Conservation (phyloP, 2,329 filamentous ascomycete genomes). For the Exophiala sp. region DNA sequence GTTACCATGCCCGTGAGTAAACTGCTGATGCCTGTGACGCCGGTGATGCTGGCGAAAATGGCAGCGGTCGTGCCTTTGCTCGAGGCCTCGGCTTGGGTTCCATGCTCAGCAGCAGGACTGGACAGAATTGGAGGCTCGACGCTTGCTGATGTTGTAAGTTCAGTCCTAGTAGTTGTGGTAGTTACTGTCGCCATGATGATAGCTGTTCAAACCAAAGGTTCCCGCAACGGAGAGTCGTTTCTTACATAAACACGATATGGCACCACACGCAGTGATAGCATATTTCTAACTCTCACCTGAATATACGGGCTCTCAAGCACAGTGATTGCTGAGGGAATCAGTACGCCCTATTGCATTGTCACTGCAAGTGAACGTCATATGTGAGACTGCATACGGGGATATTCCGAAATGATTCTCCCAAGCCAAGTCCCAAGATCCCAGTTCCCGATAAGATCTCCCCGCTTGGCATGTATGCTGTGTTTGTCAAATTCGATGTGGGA, state of each 20-base stretch:
- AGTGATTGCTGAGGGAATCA: no score
- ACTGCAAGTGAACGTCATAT: no score
- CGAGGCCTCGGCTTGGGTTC: background rate
- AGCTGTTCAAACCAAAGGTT: no score
- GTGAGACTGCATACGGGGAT: background rate
- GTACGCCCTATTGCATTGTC: no score
- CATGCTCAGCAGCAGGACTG: background rate
- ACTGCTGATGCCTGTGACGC: constrained; percentile 20
- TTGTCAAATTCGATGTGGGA: background rate
- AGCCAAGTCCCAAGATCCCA: no score
- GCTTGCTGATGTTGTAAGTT: constrained; percentile 4
- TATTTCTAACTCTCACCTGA: no score
- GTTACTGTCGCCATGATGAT: no score
- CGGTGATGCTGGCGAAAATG: constrained; percentile 16
- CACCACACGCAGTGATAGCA: background rate
- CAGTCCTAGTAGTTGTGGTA: background rate
- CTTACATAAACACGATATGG: no score
- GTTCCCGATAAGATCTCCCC: no score
- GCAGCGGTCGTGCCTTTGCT: constrained; percentile 11
- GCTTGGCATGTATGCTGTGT: constrained; percentile 1
- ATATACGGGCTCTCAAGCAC: no score
- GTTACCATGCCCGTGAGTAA: constrained; percentile 28
- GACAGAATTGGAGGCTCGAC: background rate
- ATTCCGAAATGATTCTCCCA: no score
- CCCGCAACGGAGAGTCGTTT: background rate